Evolutionary conservation across 2,329 filamentous ascomycete species (phyloP), one percentile per base, ranked within the genome.

Genomic region (Fusarium penzigii): DNA sequence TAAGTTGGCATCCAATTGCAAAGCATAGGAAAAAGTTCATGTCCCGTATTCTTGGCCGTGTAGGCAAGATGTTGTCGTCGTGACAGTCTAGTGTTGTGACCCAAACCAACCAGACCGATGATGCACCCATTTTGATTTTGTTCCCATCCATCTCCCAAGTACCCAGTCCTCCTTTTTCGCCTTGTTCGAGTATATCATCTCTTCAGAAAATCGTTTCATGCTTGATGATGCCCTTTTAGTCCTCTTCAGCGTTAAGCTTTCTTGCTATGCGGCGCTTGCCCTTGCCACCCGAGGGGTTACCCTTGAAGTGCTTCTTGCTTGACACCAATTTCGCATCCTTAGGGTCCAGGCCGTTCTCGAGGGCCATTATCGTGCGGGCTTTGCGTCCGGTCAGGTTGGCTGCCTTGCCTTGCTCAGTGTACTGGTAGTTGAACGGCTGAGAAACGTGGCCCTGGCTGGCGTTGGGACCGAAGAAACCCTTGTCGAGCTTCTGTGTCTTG

Each of bases 261-360:
- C 58, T 61, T 36, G 52, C 61, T 25, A 52, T 41, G 12, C 64
- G 60, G n/a, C 61, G 59, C 68, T 80, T 82, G 54, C 78, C 77
- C 68, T 83, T 87, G 53, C 69, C 71, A 42, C 78, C 81, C 71
- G 80, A 85, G 57, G 83, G 81, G 39, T 85, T 84, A n/a, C 83
- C 87, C 76, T 96, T 96, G 73, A 91, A 94, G 74, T 99, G 94
- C 78, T 97, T 97, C 84, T 99, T 99, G 51, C 86, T 82, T 46
- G 78, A 78, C 52, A 78, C 78, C 52, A 81, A 65, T 71, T 79
- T 76, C 59, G 94, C 75, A 52, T 97, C 93, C 53, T 86, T 87
- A 1, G 89, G 87, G 65, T 97, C 92, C 36, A 97, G 71, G 13
- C 90, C 89, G 53, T 87, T 90, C 75, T 97, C 91, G 56, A 97